Evolutionary conservation across 2,329 filamentous ascomycete genomes (phyloP).

Genomic region (Macroventuria anomochaeta): DNA sequence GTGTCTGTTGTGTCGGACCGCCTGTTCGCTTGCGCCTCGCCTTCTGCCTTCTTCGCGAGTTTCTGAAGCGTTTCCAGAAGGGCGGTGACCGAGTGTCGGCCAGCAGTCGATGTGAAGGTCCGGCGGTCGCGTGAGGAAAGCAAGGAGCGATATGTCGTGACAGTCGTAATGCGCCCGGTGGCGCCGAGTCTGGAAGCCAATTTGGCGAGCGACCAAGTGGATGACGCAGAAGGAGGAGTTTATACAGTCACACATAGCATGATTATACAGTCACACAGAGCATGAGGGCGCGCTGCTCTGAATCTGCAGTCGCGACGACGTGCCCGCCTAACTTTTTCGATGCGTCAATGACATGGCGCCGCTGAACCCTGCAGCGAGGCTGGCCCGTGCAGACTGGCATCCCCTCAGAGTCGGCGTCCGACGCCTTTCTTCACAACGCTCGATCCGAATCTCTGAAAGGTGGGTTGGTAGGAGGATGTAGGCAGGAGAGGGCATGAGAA

Average conservation of each 20-base stretch:
- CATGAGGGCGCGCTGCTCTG: background rate
- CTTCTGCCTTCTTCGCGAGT: background rate
- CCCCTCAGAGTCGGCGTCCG: too few species aligned
- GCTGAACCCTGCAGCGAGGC: too few species aligned
- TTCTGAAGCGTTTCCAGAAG: slow-evolving; percentile 4
- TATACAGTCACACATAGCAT: slow-evolving; percentile 15
- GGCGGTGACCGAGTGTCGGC: background rate
- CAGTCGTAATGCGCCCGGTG: slow-evolving; percentile 36
- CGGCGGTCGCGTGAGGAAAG: background rate
- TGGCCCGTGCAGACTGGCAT: too few species aligned
- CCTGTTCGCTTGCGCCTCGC: background rate
- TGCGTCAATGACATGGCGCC: slow-evolving; percentile 12
- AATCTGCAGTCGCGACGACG: background rate
- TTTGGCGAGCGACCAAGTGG: slow-evolving; percentile 26
- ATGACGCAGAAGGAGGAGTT: slow-evolving; percentile 6
- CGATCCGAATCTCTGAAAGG: too few species aligned
- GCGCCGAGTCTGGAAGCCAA: slow-evolving; percentile 39
- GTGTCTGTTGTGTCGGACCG: background rate
- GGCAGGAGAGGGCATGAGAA: too few species aligned
- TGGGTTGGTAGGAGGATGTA: too few species aligned
- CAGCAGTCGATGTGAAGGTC: slow-evolving; percentile 4
- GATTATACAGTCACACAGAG: slow-evolving; percentile 13
- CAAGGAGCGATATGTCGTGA: slow-evolving; percentile 25
- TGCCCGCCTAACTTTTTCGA: slow-evolving; percentile 14
- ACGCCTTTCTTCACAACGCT: too few species aligned